Evolutionary conservation across 2,329 filamentous ascomycete species (phyloP).

Genomic region (Pleoardoris graminearum): DNA sequence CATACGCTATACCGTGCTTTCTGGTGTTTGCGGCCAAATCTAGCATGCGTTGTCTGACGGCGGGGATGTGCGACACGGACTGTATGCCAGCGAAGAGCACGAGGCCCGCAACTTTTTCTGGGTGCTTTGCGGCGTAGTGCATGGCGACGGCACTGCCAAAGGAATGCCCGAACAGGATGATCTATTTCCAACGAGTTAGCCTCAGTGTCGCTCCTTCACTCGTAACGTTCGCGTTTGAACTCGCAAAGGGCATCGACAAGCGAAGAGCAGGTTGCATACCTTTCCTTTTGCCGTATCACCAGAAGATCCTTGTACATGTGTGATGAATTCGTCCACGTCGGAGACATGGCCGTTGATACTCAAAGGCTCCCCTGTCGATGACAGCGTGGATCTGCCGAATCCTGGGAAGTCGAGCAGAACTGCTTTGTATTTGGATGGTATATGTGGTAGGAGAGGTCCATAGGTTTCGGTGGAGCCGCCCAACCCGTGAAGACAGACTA

Average conservation of each 20-base stretch:
- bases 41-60: constrained; percentile 11
- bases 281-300: background rate
- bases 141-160: constrained; percentile 4
- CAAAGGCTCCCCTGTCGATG: background rate
- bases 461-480: constrained; percentile 8
- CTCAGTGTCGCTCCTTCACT: too few species aligned
- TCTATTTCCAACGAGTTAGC: background rate
- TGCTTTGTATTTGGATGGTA: background rate
- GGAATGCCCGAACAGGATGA: constrained; percentile 5
- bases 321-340: constrained; percentile 10
- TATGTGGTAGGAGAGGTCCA: background rate
- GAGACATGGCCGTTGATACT: constrained; percentile 5
- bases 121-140: constrained; percentile 3
- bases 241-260: background rate
- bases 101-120: constrained; percentile 1
- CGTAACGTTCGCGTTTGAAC: background rate
- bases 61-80: constrained; percentile 11
- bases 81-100: constrained; percentile 3
- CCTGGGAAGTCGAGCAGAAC: constrained; percentile 10
- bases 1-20: constrained; percentile 7
- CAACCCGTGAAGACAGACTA: constrained; percentile 8
- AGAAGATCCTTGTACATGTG: constrained; percentile 5
- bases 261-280: background rate
- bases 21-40: constrained; percentile 10
- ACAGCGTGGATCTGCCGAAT: background rate